phyloP scores from a whole-genome alignment of 1,284 basidiomycete species.

The Gymnopus androsaceus region DNA sequence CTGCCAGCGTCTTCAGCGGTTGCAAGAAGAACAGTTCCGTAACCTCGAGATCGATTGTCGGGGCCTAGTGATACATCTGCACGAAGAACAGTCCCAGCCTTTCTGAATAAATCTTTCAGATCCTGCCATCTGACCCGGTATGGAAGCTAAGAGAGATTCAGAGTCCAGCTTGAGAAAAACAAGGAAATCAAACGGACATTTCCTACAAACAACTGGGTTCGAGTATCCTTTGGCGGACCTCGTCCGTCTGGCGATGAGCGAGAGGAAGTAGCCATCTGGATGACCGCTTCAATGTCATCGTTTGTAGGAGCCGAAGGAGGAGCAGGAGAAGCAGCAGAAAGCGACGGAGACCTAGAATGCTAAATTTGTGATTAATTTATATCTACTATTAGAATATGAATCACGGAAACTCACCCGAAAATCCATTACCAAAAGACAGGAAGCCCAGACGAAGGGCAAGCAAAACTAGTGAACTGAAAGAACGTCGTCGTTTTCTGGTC shows the following conservation, averaged over 20 bases:
- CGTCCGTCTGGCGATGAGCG: slow-evolving; percentile 47
- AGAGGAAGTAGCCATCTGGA: slow-evolving; percentile 72
- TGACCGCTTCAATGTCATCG: slow-evolving; percentile 81
- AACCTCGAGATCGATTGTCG: slow-evolving; percentile 90
- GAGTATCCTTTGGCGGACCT: slow-evolving; percentile 68
- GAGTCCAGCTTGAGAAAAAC: not conserved
- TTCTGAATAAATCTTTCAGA: slow-evolving; percentile 95
- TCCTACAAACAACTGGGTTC: slow-evolving; percentile 88
- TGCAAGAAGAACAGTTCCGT: slow-evolving; percentile 91
- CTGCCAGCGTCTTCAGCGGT: slow-evolving; percentile 90
- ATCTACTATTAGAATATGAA: not conserved
- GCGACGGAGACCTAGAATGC: slow-evolving; percentile 13
- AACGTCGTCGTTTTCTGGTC: too few relatives aligned
- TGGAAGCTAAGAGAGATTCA: slow-evolving; percentile 63
- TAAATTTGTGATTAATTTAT: not conserved
- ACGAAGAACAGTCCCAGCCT: slow-evolving; percentile 91
- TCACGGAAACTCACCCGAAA: slow-evolving; percentile 3
- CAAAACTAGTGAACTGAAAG: not conserved
- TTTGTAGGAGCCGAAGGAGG: slow-evolving; percentile 46
- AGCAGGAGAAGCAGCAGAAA: slow-evolving; percentile 11
- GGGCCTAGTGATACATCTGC: slow-evolving; percentile 93
- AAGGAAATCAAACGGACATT: slow-evolving; percentile 58
- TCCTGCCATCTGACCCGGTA: slow-evolving; percentile 97
- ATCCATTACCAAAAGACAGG: slow-evolving; percentile 5
- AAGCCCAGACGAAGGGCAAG: slow-evolving; percentile 1